Conservation (phyloP, 1,284 basidiomycete genomes). For the Rhodotorula sp. region DNA sequence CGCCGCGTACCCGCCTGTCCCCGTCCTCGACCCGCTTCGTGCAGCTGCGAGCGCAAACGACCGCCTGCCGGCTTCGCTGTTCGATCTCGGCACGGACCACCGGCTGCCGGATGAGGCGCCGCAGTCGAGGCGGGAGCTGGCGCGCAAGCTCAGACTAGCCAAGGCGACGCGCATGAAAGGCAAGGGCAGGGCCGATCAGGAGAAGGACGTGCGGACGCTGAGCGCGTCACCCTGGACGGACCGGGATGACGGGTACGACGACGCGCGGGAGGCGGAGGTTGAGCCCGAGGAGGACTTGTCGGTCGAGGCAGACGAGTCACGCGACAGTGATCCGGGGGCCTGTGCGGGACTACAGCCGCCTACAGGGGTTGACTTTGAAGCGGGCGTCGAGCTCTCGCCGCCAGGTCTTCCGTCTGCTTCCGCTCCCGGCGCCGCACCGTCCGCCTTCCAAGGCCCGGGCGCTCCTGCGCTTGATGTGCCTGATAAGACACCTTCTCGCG, state of each 20-base stretch:
- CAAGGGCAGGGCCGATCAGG: neutral
- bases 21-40: neutral
- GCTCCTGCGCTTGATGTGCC: too few species aligned
- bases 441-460: too few species aligned
- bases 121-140: neutral
- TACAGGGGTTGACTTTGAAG: too few species aligned
- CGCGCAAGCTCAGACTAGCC: neutral
- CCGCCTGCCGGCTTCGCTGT: neutral
- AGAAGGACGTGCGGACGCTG: neutral
- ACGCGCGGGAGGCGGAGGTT: neutral
- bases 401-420: too few species aligned
- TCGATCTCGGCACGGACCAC: slow-evolving; percentile 4
- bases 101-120: neutral
- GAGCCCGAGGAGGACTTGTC: neutral
- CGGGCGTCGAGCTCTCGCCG: too few species aligned
- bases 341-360: too few species aligned
- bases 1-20: slow-evolving; percentile 6
- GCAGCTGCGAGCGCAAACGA: neutral
- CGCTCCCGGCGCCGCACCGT: too few species aligned
- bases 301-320: too few species aligned
- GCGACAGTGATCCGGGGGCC: too few species aligned
- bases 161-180: neutral
- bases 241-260: neutral
- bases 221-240: neutral
- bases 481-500: too few species aligned